Evolutionary conservation across 768 basidiomycete genomes (phyloP).

Genomic region (Lentinus tigrinus): DNA sequence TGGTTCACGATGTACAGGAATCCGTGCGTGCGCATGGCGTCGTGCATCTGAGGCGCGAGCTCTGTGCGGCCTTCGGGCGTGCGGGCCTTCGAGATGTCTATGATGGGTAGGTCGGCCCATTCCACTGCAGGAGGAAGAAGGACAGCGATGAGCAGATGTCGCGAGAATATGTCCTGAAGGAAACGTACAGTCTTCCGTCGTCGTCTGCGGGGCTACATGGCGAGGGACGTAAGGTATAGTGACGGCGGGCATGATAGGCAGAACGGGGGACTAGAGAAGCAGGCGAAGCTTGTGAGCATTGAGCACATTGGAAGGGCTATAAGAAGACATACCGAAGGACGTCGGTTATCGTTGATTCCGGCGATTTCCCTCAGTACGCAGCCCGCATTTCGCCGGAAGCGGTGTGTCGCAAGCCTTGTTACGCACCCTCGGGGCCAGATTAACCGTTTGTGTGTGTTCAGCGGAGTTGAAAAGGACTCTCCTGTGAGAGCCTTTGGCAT

Average conservation of each 20-base stretch:
- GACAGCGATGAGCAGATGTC: neutral
- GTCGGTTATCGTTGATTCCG: too few relatives aligned
- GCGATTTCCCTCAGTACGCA: too few relatives aligned
- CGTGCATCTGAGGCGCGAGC: conserved; percentile 25
- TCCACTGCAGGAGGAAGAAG: conserved; percentile 22
- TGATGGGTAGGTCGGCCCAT: conserved; percentile 31
- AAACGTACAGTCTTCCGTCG: conserved; percentile 35
- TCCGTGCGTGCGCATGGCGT: conserved; percentile 29
- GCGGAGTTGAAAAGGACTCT: too few relatives aligned
- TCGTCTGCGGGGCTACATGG: conserved; percentile 18
- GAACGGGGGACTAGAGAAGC: neutral
- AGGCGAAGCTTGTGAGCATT: neutral
- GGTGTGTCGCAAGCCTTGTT: too few relatives aligned
- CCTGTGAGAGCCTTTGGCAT: too few relatives aligned
- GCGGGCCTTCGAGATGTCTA: conserved; percentile 27
- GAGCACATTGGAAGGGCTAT: too few relatives aligned
- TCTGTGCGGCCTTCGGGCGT: conserved; percentile 27
- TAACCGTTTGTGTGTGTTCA: too few relatives aligned
- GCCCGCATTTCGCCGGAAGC: too few relatives aligned
- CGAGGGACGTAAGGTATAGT: conserved; percentile 7
- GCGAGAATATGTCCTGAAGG: neutral
- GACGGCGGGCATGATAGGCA: conserved; percentile 6
- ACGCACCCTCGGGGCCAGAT: too few relatives aligned
- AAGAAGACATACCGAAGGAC: too few relatives aligned
- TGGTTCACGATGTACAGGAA: conserved; percentile 35